These are phyloP conservation scores for Mentha longifolia DNA, from an alignment of 257 asterid genomes.

Conservation along the genomic window DNA sequence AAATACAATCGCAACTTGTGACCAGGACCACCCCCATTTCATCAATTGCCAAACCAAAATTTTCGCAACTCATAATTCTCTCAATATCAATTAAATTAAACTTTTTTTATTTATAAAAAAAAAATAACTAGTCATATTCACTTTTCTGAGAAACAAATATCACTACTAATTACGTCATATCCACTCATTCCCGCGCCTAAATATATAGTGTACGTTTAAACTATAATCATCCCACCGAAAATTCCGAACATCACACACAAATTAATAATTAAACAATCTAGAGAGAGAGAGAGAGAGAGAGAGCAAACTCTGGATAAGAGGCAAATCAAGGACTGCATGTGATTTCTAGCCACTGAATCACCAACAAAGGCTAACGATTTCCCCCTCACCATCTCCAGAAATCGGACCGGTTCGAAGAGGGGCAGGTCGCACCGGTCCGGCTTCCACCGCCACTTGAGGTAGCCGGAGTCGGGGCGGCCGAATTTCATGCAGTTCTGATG, in stretches of 20 bases:
- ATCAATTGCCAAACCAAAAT: background rate
- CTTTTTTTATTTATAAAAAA: too few relatives aligned
- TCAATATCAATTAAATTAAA: background rate
- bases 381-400: slow-evolving; percentile 57
- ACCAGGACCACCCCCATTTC: background rate
- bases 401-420: slow-evolving; percentile 52
- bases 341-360: slow-evolving; percentile 82
- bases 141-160: background rate
- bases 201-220: background rate
- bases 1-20: background rate
- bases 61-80: background rate
- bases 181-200: slow-evolving; percentile 9
- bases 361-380: slow-evolving; percentile 78
- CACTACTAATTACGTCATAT: background rate
- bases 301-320: slow-evolving; percentile 63
- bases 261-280: too few relatives aligned
- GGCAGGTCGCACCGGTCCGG: slow-evolving; percentile 78
- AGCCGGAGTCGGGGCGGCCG: slow-evolving; percentile 68
- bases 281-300: background rate
- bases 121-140: too few relatives aligned
- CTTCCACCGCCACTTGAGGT: slow-evolving; percentile 79
- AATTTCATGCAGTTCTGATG: slow-evolving; percentile 80
- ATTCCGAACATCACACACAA: too few relatives aligned
- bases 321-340: slow-evolving; percentile 86
- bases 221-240: background rate